Base-by-base conservation (phyloP, 345 rosid genomes). In the Dipteronia dyeriana region DNA sequence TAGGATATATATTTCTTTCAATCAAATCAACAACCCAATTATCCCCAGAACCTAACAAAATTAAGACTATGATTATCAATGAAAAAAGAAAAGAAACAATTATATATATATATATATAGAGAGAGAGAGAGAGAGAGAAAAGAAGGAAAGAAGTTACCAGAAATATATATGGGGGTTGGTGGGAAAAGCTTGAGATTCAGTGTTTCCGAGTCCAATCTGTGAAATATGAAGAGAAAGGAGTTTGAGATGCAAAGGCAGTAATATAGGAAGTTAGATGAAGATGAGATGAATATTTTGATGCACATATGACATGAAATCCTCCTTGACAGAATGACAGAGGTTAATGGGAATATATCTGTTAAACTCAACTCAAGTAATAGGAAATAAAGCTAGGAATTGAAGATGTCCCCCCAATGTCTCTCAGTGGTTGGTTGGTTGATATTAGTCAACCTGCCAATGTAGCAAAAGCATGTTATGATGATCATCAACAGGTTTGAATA, bases 391-490 rank as follows among this genome's bases (percentile, higher is more conserved):
- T 26, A 29, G 25, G 56, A 41, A 34, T 26, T 26, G n/a, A 51
- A 29, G 38, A 29, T 51, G 56, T 51, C 56, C 19, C 54, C 54
- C 54, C 56, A 51, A 51, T 51, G n/a, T 51, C 56, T 51, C 13
- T 66, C 59, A 64, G 16, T 20, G 22, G 61, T 25, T 73, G 62
- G 78, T 16, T 57, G 71, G 82, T 56, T 79, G 85, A 78, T 71
- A 79, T 83, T 81, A 85, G 87, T 89, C 90, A 89, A 82, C 82
- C 71, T 81, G 73, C 84, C 68, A 85, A 82, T 85, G 74, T 31
- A 83, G 84, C 78, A 83, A 79, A 77, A 72, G 82, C 79, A 77
- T 71, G 76, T 63, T 60, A 80, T 82, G 79, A 85, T 80, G 22
- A 72, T 64, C 39, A 75, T 64, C 39, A 75, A 12, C 60, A 26